phyloP scores from a whole-genome alignment of 2,329 filamentous ascomycete species.

The Blastomyces parvus region DNA sequence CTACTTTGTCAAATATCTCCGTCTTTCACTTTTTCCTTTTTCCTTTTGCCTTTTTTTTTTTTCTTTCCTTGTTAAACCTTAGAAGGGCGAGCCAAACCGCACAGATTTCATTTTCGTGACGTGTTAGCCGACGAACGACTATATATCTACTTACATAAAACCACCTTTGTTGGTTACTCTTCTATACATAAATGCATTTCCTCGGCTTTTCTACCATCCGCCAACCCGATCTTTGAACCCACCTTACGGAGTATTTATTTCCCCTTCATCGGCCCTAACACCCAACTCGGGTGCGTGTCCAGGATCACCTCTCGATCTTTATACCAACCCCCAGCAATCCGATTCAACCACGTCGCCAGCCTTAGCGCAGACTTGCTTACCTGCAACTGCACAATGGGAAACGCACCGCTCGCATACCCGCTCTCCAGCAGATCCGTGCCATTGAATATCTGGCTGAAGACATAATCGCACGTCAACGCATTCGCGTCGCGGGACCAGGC shows the following conservation, averaged over 20 bases:
- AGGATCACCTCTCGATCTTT: constrained; percentile 7
- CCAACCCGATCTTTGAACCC: not conserved
- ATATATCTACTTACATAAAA: too few species aligned
- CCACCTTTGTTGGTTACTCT: not conserved
- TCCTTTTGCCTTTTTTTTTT: not conserved
- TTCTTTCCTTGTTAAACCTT: not conserved
- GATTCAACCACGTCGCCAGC: constrained; percentile 9
- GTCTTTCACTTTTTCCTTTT: too few species aligned
- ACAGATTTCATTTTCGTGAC: too few species aligned
- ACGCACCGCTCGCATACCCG: constrained; percentile 8
- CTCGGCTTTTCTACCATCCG: not conserved
- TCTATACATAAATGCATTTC: not conserved
- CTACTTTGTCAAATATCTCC: too few species aligned
- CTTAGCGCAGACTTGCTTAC: constrained; percentile 9
- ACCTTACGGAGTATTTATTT: too few species aligned
- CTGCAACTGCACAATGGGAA: constrained; percentile 10
- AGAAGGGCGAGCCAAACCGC: too few species aligned
- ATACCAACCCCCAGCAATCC: constrained; percentile 3
- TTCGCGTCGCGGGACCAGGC: constrained; percentile 9
- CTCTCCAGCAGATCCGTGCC: constrained; percentile 7
- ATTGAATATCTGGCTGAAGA: constrained; percentile 9
- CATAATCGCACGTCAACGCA: constrained; percentile 10
- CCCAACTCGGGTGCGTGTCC: constrained; percentile 8
- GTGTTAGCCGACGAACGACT: too few species aligned
- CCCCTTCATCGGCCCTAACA: constrained; percentile 6